A percentile compares a stretch with the other conserved stretches of the same genome.
phyloP scores from a whole-genome alignment of 2,329 filamentous ascomycete species.

The Aureobasidium sp. region DNA sequence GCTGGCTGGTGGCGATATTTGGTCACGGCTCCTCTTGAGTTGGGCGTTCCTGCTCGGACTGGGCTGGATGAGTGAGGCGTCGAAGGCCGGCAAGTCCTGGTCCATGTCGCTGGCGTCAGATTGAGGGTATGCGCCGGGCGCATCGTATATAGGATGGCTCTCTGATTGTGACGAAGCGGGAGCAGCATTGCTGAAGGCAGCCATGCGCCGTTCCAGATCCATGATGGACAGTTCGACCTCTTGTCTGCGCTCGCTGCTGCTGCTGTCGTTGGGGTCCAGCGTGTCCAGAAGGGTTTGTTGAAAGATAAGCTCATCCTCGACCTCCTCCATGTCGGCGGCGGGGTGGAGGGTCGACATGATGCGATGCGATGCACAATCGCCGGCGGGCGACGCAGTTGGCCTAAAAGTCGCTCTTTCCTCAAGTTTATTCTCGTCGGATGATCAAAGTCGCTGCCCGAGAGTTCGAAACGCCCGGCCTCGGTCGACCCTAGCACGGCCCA shows the following conservation, averaged over 20 bases:
- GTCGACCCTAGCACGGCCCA: neutral
- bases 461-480: neutral
- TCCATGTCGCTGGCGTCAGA: neutral
- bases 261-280: conserved; percentile 26
- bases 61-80: neutral
- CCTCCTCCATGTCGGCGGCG: conserved; percentile 19
- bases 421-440: conserved; percentile 7
- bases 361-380: neutral
- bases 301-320: conserved; percentile 31
- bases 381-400: neutral
- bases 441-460: neutral
- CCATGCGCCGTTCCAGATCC: conserved; percentile 21
- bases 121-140: conserved; percentile 10
- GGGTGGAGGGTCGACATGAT: conserved; percentile 21
- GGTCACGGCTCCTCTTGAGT: conserved; percentile 16
- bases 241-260: conserved; percentile 20
- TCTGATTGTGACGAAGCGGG: neutral
- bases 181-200: neutral
- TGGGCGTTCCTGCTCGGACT: neutral
- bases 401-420: conserved; percentile 3
- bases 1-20: conserved; percentile 13
- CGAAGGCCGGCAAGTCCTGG: neutral
- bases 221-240: conserved; percentile 21
- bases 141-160: neutral
- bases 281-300: conserved; percentile 25